Evolutionary conservation across 768 basidiomycete species (phyloP).

Genomic region (Gautieria morchelliformis): DNA sequence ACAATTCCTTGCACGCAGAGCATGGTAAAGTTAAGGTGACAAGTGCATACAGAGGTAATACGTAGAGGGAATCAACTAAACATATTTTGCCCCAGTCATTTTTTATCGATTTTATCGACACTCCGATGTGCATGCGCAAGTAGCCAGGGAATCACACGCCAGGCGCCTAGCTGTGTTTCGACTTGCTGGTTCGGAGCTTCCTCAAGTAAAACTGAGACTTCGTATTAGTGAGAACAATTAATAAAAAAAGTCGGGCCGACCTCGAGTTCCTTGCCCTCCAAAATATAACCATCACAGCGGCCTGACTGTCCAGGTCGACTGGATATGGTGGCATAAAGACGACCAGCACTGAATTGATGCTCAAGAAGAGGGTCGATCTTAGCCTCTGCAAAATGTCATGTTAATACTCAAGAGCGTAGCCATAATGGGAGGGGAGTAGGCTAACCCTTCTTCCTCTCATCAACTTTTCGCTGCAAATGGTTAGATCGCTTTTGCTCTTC

Average conservation of each 20-base stretch:
- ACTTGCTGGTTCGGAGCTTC: conserved; percentile 88
- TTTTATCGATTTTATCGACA: conserved; percentile 3
- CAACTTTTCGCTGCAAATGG: conserved; percentile 79
- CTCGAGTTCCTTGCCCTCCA: conserved; percentile 98
- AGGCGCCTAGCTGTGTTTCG: conserved; percentile 54
- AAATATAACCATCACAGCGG: conserved; percentile 92
- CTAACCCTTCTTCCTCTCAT: conserved; percentile 84
- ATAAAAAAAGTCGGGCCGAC: conserved; percentile 32
- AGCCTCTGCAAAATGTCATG: conserved; percentile 42
- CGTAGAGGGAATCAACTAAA: neutral
- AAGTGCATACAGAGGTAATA: conserved; percentile 7
- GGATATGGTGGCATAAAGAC: conserved; percentile 87
- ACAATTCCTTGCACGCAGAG: neutral
- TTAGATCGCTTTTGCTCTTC: conserved; percentile 69
- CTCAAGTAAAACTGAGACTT: conserved; percentile 76
- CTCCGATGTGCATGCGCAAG: neutral
- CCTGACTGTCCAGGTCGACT: conserved; percentile 97
- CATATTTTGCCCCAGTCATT: conserved; percentile 5
- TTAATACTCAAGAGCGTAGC: neutral
- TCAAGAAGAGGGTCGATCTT: conserved; percentile 90
- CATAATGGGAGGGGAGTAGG: neutral
- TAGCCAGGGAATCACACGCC: neutral
- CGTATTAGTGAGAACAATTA: conserved; percentile 15
- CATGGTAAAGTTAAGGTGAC: conserved; percentile 1
- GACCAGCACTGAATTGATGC: conserved; percentile 85